Evolutionary conservation across 2,329 filamentous ascomycete genomes (phyloP).

Genomic region (Colletotrichum tanaceti): DNA sequence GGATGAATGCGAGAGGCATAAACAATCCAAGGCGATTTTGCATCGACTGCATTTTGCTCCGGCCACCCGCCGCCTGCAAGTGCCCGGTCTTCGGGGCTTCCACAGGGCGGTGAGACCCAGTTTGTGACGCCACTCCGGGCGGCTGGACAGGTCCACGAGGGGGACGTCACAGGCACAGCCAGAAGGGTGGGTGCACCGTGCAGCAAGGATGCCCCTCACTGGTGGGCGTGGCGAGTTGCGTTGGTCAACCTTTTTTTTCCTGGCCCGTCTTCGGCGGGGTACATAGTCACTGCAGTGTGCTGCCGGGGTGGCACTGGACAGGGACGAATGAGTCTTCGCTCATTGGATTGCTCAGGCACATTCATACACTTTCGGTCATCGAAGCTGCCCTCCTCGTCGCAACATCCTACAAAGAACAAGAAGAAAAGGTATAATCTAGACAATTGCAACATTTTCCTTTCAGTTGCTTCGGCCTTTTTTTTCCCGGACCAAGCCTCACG

Average conservation of each 20-base stretch:
- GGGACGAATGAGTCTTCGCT: constrained; percentile 37
- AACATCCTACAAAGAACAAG: constrained; percentile 12
- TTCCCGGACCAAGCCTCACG: neutral
- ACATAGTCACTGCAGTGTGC: constrained; percentile 14
- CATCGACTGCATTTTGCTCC: constrained; percentile 19
- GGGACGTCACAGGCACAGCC: constrained; percentile 25
- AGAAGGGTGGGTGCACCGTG: too few relatives aligned
- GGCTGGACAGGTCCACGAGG: constrained; percentile 24
- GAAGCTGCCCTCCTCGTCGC: constrained; percentile 26
- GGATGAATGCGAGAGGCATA: constrained; percentile 13
- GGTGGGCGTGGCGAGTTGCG: constrained; percentile 18
- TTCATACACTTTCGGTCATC: constrained; percentile 25
- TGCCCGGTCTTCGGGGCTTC: constrained; percentile 16
- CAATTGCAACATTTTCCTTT: constrained; percentile 4
- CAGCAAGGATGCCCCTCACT: constrained; percentile 38
- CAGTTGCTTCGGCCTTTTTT: neutral
- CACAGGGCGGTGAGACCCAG: constrained; percentile 35
- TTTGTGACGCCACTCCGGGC: constrained; percentile 23
- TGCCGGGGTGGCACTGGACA: constrained; percentile 20
- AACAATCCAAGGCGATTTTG: constrained; percentile 2
- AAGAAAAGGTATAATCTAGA: constrained; percentile 26
- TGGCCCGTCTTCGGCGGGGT: constrained; percentile 35
- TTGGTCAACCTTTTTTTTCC: constrained; percentile 13
- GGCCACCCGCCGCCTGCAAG: constrained; percentile 25
- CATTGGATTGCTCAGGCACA: constrained; percentile 18